Evolutionary conservation across 148 eudicot genomes (phyloP).

Genomic region (Silene conica): DNA sequence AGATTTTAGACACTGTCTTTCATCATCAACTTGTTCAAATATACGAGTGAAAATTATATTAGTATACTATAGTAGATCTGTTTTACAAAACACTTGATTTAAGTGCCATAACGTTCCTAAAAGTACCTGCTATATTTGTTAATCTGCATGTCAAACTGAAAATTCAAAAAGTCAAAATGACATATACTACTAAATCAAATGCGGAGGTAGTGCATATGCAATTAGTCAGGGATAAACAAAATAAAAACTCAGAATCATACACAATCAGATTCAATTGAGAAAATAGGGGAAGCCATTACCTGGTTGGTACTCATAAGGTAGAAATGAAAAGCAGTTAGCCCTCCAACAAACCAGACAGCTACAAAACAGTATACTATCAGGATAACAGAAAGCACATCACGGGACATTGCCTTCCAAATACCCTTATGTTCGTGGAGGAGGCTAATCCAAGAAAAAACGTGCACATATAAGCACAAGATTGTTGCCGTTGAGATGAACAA

Average conservation of each 20-base stretch:
- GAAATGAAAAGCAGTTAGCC: slow-evolving; percentile 72
- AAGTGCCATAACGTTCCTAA: too few relatives aligned
- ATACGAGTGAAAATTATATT: too few relatives aligned
- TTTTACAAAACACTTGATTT: too few relatives aligned
- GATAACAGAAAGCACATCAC: slow-evolving; percentile 53
- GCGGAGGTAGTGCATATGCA: background rate
- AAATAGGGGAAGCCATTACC: slow-evolving; percentile 36
- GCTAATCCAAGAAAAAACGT: slow-evolving; percentile 63
- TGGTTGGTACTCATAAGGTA: slow-evolving; percentile 82
- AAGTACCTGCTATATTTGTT: too few relatives aligned
- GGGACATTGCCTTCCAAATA: slow-evolving; percentile 53
- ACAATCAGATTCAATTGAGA: background rate
- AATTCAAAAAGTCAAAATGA: too few relatives aligned
- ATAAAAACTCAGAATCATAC: background rate
- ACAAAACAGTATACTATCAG: slow-evolving; percentile 77
- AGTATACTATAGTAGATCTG: too few relatives aligned
- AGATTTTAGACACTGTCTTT: too few relatives aligned
- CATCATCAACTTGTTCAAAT: too few relatives aligned
- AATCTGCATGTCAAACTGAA: too few relatives aligned
- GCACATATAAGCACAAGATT: slow-evolving; percentile 72
- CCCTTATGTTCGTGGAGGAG: slow-evolving; percentile 32
- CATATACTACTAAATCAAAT: too few relatives aligned
- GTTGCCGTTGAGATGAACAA: slow-evolving; percentile 74
- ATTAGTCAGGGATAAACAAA: background rate
- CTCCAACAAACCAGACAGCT: slow-evolving; percentile 90